phyloP scores from a whole-genome alignment of 257 asterid genomes.

The Nicotiana noctiflora region DNA sequence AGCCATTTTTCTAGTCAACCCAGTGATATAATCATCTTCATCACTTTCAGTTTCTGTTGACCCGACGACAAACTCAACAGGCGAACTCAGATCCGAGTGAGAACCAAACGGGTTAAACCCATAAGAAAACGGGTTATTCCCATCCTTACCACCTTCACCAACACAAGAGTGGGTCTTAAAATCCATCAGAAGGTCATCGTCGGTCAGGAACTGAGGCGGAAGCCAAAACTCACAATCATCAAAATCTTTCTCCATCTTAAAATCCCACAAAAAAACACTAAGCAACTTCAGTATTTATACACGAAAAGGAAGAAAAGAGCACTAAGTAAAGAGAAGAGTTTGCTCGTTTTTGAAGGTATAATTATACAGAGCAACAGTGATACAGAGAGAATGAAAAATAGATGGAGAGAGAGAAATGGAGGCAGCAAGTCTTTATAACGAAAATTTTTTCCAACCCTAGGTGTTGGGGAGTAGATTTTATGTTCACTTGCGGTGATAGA shows the following conservation, averaged over 20 bases:
- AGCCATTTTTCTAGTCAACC: constrained; percentile 34
- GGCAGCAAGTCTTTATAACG: neutral
- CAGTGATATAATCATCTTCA: constrained; percentile 55
- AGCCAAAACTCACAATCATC: constrained; percentile 34
- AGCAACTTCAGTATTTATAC: neutral
- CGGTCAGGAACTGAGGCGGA: constrained; percentile 38
- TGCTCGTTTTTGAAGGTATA: constrained; percentile 20
- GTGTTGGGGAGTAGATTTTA: neutral
- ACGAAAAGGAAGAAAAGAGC: neutral
- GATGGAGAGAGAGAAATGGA: neutral
- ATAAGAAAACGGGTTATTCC: neutral
- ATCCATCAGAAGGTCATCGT: constrained; percentile 21
- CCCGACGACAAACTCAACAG: constrained; percentile 50
- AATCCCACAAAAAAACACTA: neutral
- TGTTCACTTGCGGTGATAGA: neutral
- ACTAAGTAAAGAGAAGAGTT: neutral
- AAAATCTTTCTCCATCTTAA: constrained; percentile 22
- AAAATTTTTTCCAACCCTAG: neutral
- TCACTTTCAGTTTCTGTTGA: constrained; percentile 64
- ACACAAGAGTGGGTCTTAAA: neutral
- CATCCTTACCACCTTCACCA: neutral
- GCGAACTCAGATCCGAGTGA: constrained; percentile 59
- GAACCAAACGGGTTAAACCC: constrained; percentile 18
- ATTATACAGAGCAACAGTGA: neutral
- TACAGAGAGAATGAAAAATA: neutral